These are phyloP conservation scores for Colletotrichum salicis DNA, from an alignment of 2,329 filamentous ascomycete species.

Conservation along the genomic window DNA sequence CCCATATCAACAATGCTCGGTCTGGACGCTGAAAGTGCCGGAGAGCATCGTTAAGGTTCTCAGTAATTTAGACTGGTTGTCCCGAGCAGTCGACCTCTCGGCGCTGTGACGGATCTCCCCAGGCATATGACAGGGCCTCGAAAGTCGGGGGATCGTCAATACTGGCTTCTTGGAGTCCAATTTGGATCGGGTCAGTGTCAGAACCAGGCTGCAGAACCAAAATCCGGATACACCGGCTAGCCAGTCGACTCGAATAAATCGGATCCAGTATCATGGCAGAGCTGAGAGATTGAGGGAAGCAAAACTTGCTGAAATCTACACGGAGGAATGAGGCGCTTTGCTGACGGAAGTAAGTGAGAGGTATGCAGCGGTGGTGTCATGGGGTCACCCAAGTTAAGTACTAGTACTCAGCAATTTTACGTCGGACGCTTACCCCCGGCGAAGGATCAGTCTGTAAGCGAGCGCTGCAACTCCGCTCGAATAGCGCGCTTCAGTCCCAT, in stretches of 20 bases:
- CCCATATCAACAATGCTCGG: slow-evolving; percentile 31
- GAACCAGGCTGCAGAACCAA: background rate
- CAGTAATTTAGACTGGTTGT: slow-evolving; percentile 18
- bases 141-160: background rate
- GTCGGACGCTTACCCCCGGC: too few species aligned
- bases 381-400: too few species aligned
- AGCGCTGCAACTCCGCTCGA: too few species aligned
- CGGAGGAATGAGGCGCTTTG: too few species aligned
- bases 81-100: background rate
- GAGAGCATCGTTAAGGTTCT: slow-evolving; percentile 36
- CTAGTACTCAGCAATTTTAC: too few species aligned
- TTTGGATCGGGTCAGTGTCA: background rate
- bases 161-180: background rate
- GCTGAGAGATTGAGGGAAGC: background rate
- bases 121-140: slow-evolving; percentile 8
- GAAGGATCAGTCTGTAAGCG: too few species aligned
- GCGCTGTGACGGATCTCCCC: background rate
- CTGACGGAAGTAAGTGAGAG: too few species aligned
- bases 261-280: background rate
- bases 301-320: too few species aligned
- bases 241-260: background rate
- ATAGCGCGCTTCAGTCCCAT: too few species aligned
- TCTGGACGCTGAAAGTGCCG: slow-evolving; percentile 28
- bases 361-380: too few species aligned
- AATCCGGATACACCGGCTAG: background rate